Evolutionary conservation across 176 grass and related monocot genomes (phyloP).

Genomic region (Elaeis guineensis): DNA sequence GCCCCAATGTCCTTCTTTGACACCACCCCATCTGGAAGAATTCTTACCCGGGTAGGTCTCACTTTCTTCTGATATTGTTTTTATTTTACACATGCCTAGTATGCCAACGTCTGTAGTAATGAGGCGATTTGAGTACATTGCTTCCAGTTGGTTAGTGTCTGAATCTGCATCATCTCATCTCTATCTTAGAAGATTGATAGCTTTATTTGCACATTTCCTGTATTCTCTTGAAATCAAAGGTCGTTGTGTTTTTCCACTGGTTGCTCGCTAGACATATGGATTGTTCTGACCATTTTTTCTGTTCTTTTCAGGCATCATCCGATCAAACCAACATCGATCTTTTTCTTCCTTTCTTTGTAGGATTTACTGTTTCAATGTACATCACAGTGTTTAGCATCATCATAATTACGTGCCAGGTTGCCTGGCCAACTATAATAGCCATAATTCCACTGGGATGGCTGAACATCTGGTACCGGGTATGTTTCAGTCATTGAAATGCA

Average conservation of each 20-base stretch:
- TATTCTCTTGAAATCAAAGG: no score
- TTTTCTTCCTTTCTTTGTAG: slow-evolving; percentile 79
- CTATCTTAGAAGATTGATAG: no score
- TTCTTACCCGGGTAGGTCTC: slow-evolving; percentile 77
- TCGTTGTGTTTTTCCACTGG: neutral
- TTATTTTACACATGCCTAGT: no score
- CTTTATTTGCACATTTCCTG: no score
- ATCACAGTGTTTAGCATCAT: slow-evolving; percentile 65
- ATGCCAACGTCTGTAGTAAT: no score
- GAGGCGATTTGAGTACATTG: no score
- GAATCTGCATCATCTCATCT: no score
- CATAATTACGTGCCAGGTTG: slow-evolving; percentile 72
- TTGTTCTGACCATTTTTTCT: neutral
- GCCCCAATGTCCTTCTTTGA: slow-evolving; percentile 97
- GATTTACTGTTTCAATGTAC: slow-evolving; percentile 70
- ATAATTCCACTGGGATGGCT: slow-evolving; percentile 65
- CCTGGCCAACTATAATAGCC: slow-evolving; percentile 68
- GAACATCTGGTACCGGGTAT: slow-evolving; percentile 94
- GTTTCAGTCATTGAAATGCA: neutral
- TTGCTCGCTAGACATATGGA: neutral
- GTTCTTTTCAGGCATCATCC: slow-evolving; percentile 52
- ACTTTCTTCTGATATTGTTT: neutral
- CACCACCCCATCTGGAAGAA: slow-evolving; percentile 90
- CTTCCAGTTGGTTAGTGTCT: no score
- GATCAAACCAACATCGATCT: slow-evolving; percentile 94